Percentiles rank a stretch among this genome's conserved stretches.
Conservation (phyloP, 1,139 yeast species). For the Suhomyces choctaworum region DNA sequence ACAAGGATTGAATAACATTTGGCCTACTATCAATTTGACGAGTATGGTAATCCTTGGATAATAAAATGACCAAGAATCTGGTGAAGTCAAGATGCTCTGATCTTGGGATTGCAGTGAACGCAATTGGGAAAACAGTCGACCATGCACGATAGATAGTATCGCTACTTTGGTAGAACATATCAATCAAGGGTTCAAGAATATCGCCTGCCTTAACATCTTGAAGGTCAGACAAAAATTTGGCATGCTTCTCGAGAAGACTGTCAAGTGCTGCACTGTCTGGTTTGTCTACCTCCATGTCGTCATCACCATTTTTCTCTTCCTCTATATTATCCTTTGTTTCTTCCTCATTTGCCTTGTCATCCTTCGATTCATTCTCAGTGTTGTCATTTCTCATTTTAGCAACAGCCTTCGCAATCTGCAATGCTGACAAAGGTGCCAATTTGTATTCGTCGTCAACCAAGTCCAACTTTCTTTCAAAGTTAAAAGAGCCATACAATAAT, state of each 20-base stretch:
- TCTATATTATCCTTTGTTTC: neutral
- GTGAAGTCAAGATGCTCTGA: constrained; percentile 84
- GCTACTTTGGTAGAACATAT: constrained; percentile 79
- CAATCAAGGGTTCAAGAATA: constrained; percentile 69
- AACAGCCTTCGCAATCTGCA: constrained; percentile 3
- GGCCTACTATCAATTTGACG: constrained; percentile 87
- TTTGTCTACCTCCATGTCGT: constrained; percentile 27
- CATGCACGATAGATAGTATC: constrained; percentile 82
- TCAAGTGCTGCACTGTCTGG: constrained; percentile 17
- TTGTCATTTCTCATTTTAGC: constrained; percentile 1
- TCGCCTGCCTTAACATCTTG: constrained; percentile 55
- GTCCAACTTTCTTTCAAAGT: constrained; percentile 46
- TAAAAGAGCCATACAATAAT: constrained; percentile 76
- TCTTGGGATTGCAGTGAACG: constrained; percentile 69
- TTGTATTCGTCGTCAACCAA: constrained; percentile 50
- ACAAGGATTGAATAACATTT: constrained; percentile 79
- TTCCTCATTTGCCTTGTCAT: neutral
- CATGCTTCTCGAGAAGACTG: constrained; percentile 51
- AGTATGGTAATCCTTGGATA: constrained; percentile 88
- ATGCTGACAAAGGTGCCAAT: constrained; percentile 7
- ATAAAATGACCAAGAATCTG: constrained; percentile 70
- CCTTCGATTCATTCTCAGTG: constrained; percentile 4
- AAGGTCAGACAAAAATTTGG: constrained; percentile 47
- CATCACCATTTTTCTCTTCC: constrained; percentile 10
- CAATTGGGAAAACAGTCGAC: constrained; percentile 80